Evolutionary conservation across 345 rosid genomes (phyloP).

Genomic region (Jatropha curcas): DNA sequence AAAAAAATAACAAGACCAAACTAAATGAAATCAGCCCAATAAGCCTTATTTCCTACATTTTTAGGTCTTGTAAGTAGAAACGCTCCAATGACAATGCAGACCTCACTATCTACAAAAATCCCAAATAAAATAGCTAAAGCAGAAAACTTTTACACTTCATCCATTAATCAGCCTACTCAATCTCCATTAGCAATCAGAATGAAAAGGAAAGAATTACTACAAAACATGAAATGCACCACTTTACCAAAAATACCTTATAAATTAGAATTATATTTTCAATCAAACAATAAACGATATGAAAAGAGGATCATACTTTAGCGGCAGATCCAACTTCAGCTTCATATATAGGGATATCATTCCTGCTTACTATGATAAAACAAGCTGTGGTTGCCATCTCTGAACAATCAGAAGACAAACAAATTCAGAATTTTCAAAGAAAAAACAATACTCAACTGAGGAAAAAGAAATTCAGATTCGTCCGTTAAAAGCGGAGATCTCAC

Average conservation of each 20-base stretch:
- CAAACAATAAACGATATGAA: neutral
- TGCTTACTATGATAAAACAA: constrained; percentile 81
- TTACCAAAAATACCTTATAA: neutral
- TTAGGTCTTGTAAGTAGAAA: neutral
- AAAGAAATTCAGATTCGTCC: neutral
- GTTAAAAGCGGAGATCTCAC: neutral
- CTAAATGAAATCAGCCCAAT: constrained; percentile 7
- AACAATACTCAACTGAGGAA: neutral
- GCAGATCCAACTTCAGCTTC: constrained; percentile 98
- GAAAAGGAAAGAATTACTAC: neutral
- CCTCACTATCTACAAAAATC: too few species aligned
- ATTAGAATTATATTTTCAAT: neutral
- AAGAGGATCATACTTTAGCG: constrained; percentile 52
- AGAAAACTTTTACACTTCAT: too few species aligned
- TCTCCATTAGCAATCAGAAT: neutral
- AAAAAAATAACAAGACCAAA: neutral
- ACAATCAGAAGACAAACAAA: neutral
- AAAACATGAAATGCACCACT: neutral
- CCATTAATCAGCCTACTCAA: neutral
- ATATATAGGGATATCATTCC: constrained; percentile 91
- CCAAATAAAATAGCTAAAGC: too few species aligned
- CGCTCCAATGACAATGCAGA: neutral
- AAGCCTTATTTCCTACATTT: neutral
- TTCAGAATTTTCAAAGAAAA: neutral
- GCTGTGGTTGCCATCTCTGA: constrained; percentile 76